phyloP scores from a whole-genome alignment of 202 grass and related monocot genomes.

The Schoenoplectus tabernaemontani region DNA sequence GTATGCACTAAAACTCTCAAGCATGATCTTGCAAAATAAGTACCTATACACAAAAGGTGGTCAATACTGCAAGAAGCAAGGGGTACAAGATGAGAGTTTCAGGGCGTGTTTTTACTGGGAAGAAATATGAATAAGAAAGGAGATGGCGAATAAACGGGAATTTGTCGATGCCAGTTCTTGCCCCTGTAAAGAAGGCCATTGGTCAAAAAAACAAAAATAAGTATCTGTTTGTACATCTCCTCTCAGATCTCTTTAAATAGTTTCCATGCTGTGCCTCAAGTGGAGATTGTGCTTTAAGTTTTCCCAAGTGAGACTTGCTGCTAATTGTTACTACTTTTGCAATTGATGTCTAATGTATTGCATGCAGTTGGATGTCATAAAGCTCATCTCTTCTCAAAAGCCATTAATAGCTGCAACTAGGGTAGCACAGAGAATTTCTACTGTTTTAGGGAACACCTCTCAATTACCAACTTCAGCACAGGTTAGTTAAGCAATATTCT shows the following conservation, averaged over 20 bases:
- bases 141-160: background rate
- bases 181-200: background rate
- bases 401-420: constrained; percentile 67
- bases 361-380: constrained; percentile 85
- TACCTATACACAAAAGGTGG: background rate
- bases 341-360: constrained; percentile 19
- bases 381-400: constrained; percentile 80
- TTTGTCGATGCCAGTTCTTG: background rate
- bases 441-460: constrained; percentile 44
- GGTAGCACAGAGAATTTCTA: constrained; percentile 64
- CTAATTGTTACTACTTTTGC: background rate
- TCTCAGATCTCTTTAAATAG: background rate
- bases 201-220: background rate
- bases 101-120: background rate
- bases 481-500: constrained; percentile 32
- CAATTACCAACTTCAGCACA: constrained; percentile 54
- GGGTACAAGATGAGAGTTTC: background rate
- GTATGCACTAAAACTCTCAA: background rate
- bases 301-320: background rate
- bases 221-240: background rate
- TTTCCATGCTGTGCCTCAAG: too few species aligned
- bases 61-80: background rate
- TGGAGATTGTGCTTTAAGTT: background rate
- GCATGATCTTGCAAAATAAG: background rate
- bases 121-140: background rate